phyloP scores from a whole-genome alignment of 495 filamentous ascomycete genomes.

The Podospora anserina region DNA sequence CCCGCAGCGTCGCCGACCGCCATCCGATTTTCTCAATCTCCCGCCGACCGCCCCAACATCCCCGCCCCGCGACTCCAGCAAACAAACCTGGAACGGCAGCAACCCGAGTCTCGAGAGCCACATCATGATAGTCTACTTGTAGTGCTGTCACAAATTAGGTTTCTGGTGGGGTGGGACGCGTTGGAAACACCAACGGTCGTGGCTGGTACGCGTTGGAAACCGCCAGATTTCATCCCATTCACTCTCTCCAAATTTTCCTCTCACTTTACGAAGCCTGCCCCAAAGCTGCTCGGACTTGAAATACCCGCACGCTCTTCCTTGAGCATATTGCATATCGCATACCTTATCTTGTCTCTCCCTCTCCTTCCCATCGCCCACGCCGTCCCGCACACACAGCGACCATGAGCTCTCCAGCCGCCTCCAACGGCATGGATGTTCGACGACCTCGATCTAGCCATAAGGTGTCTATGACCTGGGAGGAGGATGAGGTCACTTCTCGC shows the following conservation, averaged over 20 bases:
- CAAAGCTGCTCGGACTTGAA: not conserved
- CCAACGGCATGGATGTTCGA: constrained; percentile 35
- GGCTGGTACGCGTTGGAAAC: constrained; percentile 7
- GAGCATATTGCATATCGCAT: not conserved
- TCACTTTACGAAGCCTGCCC: not conserved
- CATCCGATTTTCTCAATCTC: not conserved
- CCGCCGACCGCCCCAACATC: not conserved
- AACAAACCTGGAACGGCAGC: not conserved
- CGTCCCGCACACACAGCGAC: not conserved
- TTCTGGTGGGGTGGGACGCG: constrained; percentile 17
- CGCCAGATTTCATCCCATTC: constrained; percentile 9
- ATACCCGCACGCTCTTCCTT: not conserved
- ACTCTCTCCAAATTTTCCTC: not conserved
- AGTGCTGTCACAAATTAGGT: constrained; percentile 3
- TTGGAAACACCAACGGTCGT: constrained; percentile 10
- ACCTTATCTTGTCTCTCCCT: not conserved
- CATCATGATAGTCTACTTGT: constrained; percentile 14
- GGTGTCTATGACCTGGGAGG: constrained; percentile 47
- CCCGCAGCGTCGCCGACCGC: not conserved
- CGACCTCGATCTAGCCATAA: constrained; percentile 45
- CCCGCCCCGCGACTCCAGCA: not conserved
- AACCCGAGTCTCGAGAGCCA: not conserved
- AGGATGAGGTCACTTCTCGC: constrained; percentile 36
- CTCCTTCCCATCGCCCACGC: not conserved
- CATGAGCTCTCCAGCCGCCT: constrained; percentile 1